phyloP scores from a whole-genome alignment of 306 rosid species.

The Ormosia semicastrata region DNA sequence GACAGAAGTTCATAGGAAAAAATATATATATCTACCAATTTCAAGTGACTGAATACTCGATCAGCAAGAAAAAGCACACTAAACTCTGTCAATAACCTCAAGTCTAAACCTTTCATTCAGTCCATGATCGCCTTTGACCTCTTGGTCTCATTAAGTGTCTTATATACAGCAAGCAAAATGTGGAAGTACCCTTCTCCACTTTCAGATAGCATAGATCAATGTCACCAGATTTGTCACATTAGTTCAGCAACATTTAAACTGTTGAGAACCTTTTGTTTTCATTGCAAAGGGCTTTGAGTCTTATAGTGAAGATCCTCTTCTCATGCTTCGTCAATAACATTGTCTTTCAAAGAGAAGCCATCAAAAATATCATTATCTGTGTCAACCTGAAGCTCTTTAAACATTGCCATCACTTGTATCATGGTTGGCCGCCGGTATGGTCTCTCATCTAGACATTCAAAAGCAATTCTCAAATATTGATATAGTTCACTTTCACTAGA shows the following conservation, averaged over 20 bases:
- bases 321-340: constrained; percentile 53
- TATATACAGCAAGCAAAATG: constrained; percentile 34
- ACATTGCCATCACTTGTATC: constrained; percentile 86
- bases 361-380: constrained; percentile 58
- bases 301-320: constrained; percentile 8
- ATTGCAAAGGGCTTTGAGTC: constrained; percentile 3
- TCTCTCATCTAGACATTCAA: constrained; percentile 71
- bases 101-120: constrained; percentile 18
- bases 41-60: constrained; percentile 20
- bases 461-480: constrained; percentile 61
- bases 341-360: constrained; percentile 53
- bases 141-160: constrained; percentile 30
- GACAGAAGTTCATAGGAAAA: constrained; percentile 6
- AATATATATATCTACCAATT: constrained; percentile 26
- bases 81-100: constrained; percentile 23
- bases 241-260: constrained; percentile 16
- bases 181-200: constrained; percentile 14
- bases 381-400: constrained; percentile 72
- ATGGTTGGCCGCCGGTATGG: constrained; percentile 72
- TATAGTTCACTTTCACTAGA: constrained; percentile 49
- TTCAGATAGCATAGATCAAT: not conserved
- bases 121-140: constrained; percentile 19
- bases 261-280: not conserved
- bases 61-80: not conserved
- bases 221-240: not conserved